phyloP scores from a whole-genome alignment of 1,284 basidiomycete genomes.

The Athelia sp. region DNA sequence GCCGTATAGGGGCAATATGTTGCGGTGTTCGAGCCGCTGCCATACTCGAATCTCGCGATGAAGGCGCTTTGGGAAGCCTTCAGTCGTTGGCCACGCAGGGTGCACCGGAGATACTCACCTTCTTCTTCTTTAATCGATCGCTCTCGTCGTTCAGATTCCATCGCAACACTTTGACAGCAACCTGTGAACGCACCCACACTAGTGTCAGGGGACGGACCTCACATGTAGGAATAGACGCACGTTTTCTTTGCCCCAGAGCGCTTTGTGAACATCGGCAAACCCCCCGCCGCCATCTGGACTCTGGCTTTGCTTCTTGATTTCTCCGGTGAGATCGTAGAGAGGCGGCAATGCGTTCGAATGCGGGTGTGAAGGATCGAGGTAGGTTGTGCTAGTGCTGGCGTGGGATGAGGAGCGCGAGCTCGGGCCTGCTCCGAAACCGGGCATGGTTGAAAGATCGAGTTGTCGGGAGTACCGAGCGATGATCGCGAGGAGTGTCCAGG shows the following conservation, averaged over 20 bases:
- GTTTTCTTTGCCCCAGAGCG: neutral
- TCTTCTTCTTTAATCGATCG: neutral
- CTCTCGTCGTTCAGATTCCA: neutral
- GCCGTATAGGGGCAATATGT: neutral
- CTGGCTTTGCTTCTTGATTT: neutral
- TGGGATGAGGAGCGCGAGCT: too few species aligned
- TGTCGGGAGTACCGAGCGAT: too few species aligned
- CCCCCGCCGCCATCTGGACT: neutral
- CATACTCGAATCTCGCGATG: neutral
- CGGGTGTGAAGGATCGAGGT: too few species aligned
- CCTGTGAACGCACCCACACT: neutral
- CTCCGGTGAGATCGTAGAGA: neutral
- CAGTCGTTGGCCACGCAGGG: neutral
- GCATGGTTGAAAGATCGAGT: too few species aligned
- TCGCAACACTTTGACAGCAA: neutral
- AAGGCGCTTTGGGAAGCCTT: neutral
- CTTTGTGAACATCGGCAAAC: conserved; percentile 1
- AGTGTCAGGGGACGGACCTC: neutral
- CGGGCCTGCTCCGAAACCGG: too few species aligned
- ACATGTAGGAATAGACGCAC: neutral
- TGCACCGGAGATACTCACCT: neutral
- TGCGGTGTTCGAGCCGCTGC: neutral
- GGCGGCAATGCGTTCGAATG: neutral
- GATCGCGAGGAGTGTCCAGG: too few species aligned
- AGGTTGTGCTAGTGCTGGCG: too few species aligned